Evolutionary conservation across 2,329 filamentous ascomycete species (phyloP).

Genomic region (Chalara sp.): DNA sequence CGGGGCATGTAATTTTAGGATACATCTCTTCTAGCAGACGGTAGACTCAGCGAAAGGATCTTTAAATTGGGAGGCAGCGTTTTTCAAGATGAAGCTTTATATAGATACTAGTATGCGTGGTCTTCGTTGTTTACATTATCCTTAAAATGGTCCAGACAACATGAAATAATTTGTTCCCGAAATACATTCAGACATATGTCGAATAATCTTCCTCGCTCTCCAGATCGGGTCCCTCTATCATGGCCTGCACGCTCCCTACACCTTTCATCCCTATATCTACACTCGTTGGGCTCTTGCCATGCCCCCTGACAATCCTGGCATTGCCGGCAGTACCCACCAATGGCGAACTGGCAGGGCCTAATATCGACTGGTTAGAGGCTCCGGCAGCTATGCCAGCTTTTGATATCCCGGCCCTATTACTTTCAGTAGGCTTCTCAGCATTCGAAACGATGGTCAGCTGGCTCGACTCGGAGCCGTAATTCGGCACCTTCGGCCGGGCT

Average conservation of each 20-base stretch:
- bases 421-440: not conserved
- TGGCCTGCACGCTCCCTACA: not conserved
- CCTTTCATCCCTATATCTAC: not conserved
- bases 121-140: too few species aligned
- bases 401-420: not conserved
- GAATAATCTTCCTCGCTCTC: not conserved
- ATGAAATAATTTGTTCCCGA: too few species aligned
- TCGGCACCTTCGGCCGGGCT: not conserved
- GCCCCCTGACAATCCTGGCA: not conserved
- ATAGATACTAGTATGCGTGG: too few species aligned
- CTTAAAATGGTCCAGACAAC: too few species aligned
- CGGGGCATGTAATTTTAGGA: too few species aligned
- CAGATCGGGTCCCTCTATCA: not conserved
- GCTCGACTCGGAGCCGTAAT: not conserved
- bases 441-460: not conserved
- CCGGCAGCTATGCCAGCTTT: too few species aligned
- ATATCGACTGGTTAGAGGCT: not conserved
- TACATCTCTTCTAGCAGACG: too few species aligned
- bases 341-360: not conserved
- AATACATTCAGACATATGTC: not conserved
- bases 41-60: too few species aligned
- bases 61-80: too few species aligned
- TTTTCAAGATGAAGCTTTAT: too few species aligned
- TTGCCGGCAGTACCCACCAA: not conserved
- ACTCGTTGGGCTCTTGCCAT: not conserved